These are phyloP conservation scores for Talaromyces rugulosus DNA, from an alignment of 2,329 filamentous ascomycete species.

Conservation along the genomic window DNA sequence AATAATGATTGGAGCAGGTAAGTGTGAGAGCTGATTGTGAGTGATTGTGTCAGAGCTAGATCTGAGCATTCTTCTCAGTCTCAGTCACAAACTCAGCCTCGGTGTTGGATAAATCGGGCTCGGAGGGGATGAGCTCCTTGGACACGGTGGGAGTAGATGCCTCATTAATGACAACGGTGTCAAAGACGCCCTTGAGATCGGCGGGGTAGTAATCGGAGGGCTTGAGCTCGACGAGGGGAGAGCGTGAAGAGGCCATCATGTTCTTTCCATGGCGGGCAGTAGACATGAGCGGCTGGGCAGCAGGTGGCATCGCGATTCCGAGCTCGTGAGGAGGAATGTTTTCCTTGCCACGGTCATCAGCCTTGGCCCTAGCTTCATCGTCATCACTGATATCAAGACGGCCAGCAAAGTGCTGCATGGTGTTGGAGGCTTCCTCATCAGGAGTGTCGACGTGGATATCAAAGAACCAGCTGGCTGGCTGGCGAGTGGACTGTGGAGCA, in stretches of 20 bases:
- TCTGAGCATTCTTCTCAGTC: neutral
- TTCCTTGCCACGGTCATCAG: constrained; percentile 75
- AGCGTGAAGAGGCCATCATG: constrained; percentile 59
- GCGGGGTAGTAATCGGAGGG: constrained; percentile 64
- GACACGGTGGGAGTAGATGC: constrained; percentile 28
- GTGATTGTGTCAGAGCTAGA: neutral
- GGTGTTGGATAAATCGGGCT: neutral
- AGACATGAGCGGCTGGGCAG: constrained; percentile 20
- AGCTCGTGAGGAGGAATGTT: constrained; percentile 70
- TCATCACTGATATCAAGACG: constrained; percentile 86
- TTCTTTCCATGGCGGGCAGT: constrained; percentile 37
- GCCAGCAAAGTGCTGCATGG: constrained; percentile 86
- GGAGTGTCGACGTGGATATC: constrained; percentile 90
- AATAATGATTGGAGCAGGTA: neutral
- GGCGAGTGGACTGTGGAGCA: constrained; percentile 33
- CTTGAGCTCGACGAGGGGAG: constrained; percentile 64
- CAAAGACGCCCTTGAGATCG: constrained; percentile 59
- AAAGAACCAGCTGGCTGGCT: constrained; percentile 67
- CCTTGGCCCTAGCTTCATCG: constrained; percentile 56
- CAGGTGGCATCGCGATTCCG: constrained; percentile 58
- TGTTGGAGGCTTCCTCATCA: constrained; percentile 85
- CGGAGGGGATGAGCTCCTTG: neutral
- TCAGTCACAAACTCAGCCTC: neutral
- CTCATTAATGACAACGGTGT: constrained; percentile 61
- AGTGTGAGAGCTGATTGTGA: neutral